phyloP scores from a whole-genome alignment of 2,329 filamentous ascomycete species.

The Penicillium sp. region DNA sequence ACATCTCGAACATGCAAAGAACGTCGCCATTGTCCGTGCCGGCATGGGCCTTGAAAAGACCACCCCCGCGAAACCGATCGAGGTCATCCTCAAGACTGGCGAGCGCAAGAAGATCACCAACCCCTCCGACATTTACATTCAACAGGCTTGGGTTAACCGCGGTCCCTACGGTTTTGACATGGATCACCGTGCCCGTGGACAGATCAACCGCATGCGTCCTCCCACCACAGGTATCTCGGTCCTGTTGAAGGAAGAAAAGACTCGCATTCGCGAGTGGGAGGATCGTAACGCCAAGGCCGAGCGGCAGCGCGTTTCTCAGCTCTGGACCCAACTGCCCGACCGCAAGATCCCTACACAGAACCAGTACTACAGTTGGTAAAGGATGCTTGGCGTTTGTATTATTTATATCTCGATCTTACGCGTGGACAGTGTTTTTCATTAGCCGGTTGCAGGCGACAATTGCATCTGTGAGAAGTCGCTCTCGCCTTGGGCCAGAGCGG shows the following conservation, averaged over 20 bases:
- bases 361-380: conserved; percentile 88
- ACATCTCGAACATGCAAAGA: conserved; percentile 75
- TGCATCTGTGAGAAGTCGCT: conserved; percentile 14
- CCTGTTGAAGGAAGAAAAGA: conserved; percentile 89
- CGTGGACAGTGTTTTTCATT: conserved; percentile 20
- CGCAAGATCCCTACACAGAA: conserved; percentile 77
- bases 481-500: conserved; percentile 3
- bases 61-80: conserved; percentile 43
- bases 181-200: conserved; percentile 73
- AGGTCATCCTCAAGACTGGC: conserved; percentile 71
- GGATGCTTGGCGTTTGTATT: conserved; percentile 31
- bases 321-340: conserved; percentile 86
- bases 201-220: conserved; percentile 63
- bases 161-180: conserved; percentile 59
- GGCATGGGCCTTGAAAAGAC: conserved; percentile 70
- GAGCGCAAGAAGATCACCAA: conserved; percentile 67
- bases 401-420: conserved; percentile 25
- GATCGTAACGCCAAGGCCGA: conserved; percentile 74
- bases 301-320: conserved; percentile 68
- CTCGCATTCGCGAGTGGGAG: conserved; percentile 72
- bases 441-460: conserved; percentile 14
- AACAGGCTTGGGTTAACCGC: conserved; percentile 87
- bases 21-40: conserved; percentile 71
- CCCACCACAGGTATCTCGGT: conserved; percentile 74
- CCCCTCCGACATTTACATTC: conserved; percentile 79